phyloP scores from a whole-genome alignment of 2,329 filamentous ascomycete genomes.

The Diplodia mutila region DNA sequence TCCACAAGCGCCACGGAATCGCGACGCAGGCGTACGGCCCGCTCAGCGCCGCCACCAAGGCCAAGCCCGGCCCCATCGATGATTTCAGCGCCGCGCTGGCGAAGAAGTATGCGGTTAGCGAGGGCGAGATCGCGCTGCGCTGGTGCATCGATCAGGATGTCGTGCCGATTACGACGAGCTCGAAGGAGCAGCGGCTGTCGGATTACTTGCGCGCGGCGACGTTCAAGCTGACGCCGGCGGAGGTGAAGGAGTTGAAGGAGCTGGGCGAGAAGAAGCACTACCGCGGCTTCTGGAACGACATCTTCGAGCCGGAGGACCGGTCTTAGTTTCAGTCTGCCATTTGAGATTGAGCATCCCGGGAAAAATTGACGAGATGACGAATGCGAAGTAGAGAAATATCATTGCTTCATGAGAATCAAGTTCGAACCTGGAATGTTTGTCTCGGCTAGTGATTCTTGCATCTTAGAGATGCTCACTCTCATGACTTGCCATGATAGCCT shows the following conservation, averaged over 20 bases:
- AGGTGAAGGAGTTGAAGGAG: slow-evolving; percentile 55
- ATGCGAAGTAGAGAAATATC: background rate
- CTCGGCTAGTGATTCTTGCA: background rate
- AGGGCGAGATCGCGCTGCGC: slow-evolving; percentile 60
- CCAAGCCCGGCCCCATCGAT: slow-evolving; percentile 60
- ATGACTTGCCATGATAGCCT: background rate
- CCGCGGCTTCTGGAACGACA: slow-evolving; percentile 61
- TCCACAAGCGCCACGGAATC: slow-evolving; percentile 54
- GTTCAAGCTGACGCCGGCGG: slow-evolving; percentile 62
- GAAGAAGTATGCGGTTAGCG: slow-evolving; percentile 64
- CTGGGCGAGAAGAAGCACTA: slow-evolving; percentile 64
- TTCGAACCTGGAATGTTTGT: background rate
- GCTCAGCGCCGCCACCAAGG: slow-evolving; percentile 57
- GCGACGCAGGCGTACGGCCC: slow-evolving; percentile 54
- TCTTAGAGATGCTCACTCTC: background rate
- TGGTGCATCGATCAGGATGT: slow-evolving; percentile 66
- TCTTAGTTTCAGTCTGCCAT: slow-evolving; percentile 37
- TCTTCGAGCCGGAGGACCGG: slow-evolving; percentile 58
- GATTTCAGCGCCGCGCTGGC: slow-evolving; percentile 54
- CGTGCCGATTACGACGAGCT: slow-evolving; percentile 63
- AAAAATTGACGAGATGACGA: background rate
- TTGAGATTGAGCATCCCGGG: background rate
- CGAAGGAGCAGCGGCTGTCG: slow-evolving; percentile 62
- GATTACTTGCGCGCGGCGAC: slow-evolving; percentile 60
- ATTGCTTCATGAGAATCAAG: background rate